Percentiles rank a stretch among this genome's conserved stretches.
phyloP scores from a whole-genome alignment of 495 filamentous ascomycete species.

The Daldinia vernicosa region DNA sequence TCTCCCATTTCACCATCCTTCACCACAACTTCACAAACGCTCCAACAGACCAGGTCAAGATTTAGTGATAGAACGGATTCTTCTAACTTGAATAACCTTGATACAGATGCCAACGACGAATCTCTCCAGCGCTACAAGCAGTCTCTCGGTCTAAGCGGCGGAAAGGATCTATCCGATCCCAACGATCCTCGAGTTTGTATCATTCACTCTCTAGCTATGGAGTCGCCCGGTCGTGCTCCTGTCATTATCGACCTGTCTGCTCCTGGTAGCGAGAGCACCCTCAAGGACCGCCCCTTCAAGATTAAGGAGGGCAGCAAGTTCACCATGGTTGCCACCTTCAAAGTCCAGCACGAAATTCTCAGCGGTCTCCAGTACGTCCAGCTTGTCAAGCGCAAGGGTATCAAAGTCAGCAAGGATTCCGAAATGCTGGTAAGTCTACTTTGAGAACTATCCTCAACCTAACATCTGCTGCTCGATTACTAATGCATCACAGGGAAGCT shows the following conservation, averaged over 20 bases:
- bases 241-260: constrained; percentile 83
- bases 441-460: background rate
- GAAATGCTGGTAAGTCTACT: constrained; percentile 87
- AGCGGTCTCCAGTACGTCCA: constrained; percentile 96
- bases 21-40: background rate
- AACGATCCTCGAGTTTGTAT: constrained; percentile 84
- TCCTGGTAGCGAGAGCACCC: constrained; percentile 69
- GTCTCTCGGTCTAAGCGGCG: constrained; percentile 82
- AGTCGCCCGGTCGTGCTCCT: constrained; percentile 78
- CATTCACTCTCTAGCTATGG: constrained; percentile 87
- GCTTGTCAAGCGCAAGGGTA: constrained; percentile 84
- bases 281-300: constrained; percentile 90
- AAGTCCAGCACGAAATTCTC: constrained; percentile 94
- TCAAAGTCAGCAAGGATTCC: constrained; percentile 85
- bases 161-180: constrained; percentile 70
- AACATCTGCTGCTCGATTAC: background rate
- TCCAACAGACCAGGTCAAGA: constrained; percentile 7
- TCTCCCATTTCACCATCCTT: background rate
- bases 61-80: constrained; percentile 6
- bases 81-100: constrained; percentile 38
- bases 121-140: constrained; percentile 97
- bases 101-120: constrained; percentile 77
- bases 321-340: constrained; percentile 90
- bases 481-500: constrained; percentile 69
- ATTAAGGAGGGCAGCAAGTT: constrained; percentile 96